A percentile compares a stretch with the other conserved stretches of the same genome.
Conservation (phyloP, 768 basidiomycete genomes). For the Pholiota microspora region DNA sequence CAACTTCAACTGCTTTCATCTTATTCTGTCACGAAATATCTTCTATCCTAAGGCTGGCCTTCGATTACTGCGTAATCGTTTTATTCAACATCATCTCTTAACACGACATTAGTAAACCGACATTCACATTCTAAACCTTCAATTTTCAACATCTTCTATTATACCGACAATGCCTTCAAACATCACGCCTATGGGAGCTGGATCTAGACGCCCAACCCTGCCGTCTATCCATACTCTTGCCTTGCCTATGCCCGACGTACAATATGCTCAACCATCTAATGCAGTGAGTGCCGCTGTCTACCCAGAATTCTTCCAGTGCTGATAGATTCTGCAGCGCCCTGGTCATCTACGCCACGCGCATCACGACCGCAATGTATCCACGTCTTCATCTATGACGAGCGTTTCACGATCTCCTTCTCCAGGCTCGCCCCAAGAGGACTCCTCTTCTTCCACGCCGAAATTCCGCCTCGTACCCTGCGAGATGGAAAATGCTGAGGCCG, state of each 20-base stretch:
- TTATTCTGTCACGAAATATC: slow-evolving; percentile 14
- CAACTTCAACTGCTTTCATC: too few relatives aligned
- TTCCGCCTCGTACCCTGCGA: slow-evolving; percentile 47
- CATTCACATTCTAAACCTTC: neutral
- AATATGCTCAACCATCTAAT: slow-evolving; percentile 18
- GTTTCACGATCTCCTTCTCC: slow-evolving; percentile 18
- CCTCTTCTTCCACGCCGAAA: slow-evolving; percentile 17
- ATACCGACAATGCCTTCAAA: slow-evolving; percentile 11
- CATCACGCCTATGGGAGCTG: slow-evolving; percentile 9
- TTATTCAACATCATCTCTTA: slow-evolving; percentile 14
- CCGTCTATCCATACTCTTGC: slow-evolving; percentile 51
- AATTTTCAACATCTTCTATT: slow-evolving; percentile 3
- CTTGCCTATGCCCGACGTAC: slow-evolving; percentile 30
- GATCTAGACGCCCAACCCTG: slow-evolving; percentile 42
- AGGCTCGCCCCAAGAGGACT: slow-evolving; percentile 14
- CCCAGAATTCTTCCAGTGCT: neutral
- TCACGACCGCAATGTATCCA: slow-evolving; percentile 31
- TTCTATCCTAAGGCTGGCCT: slow-evolving; percentile 35
- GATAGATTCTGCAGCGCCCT: slow-evolving; percentile 6
- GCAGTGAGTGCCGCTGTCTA: slow-evolving; percentile 6
- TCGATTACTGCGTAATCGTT: slow-evolving; percentile 32
- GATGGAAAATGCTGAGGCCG: slow-evolving; percentile 52
- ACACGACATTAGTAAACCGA: too few relatives aligned
- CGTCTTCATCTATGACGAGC: slow-evolving; percentile 19
- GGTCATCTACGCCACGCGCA: slow-evolving; percentile 10